These are phyloP conservation scores for Mucor saturninus DNA, from an alignment of 371 early-diverging fungal genomes.

Conservation along the genomic window DNA sequence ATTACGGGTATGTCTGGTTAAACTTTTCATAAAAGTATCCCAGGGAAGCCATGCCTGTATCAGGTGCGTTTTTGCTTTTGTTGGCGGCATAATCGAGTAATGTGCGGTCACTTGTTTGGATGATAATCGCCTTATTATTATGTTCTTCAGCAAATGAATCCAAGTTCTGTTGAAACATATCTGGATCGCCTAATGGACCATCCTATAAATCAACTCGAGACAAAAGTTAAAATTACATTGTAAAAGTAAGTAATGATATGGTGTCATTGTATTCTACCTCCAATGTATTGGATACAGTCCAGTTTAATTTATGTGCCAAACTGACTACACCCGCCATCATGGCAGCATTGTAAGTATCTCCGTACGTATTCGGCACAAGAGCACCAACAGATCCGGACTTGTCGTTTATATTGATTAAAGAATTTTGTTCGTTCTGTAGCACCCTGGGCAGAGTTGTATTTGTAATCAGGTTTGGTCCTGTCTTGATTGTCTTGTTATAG, in stretches of 20 bases:
- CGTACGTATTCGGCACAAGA: constrained; percentile 27
- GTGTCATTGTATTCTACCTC: constrained; percentile 13
- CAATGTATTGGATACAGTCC: constrained; percentile 31
- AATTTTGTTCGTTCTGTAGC: constrained; percentile 38
- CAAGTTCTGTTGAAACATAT: not conserved
- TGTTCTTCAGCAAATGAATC: not conserved
- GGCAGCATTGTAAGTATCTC: constrained; percentile 33
- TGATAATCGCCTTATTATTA: constrained; percentile 20
- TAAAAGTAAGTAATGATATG: not conserved
- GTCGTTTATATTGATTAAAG: constrained; percentile 38
- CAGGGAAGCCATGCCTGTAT: constrained; percentile 9
- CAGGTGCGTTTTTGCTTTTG: not conserved
- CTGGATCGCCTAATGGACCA: not conserved
- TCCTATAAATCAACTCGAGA: constrained; percentile 8
- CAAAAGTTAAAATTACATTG: not conserved
- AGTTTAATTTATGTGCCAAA: constrained; percentile 35
- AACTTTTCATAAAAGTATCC: constrained; percentile 27
- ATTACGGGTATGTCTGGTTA: constrained; percentile 7
- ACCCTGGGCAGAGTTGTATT: constrained; percentile 29
- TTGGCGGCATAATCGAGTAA: constrained; percentile 18
- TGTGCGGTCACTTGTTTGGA: constrained; percentile 29
- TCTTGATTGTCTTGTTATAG: constrained; percentile 39
- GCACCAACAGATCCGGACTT: constrained; percentile 26
- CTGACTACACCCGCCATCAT: constrained; percentile 34
- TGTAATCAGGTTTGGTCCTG: constrained; percentile 36